A percentile compares a stretch with the other conserved stretches of the same genome.
These are phyloP conservation scores for Kwoniella dejecticola DNA, from an alignment of 768 basidiomycete species.

Conservation along the genomic window DNA sequence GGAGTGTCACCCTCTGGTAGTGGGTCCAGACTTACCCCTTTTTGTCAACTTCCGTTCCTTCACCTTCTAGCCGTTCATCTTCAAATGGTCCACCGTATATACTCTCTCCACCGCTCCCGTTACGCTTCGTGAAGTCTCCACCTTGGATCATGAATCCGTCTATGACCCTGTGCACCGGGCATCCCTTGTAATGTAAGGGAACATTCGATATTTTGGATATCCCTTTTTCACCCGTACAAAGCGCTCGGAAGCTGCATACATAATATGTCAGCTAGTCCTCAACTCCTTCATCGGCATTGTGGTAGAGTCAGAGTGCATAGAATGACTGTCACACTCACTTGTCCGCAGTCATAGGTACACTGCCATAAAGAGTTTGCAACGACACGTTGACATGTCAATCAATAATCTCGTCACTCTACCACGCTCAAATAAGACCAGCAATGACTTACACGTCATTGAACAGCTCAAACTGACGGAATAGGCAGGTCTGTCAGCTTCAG, in stretches of 20 bases:
- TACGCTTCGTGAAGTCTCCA: conserved; percentile 71
- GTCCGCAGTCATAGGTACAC: conserved; percentile 69
- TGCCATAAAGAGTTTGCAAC: conserved; percentile 18
- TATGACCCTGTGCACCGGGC: conserved; percentile 76
- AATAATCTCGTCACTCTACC: neutral
- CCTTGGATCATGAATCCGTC: conserved; percentile 70
- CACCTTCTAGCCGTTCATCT: conserved; percentile 71
- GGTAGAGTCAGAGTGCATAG: neutral
- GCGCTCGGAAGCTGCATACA: conserved; percentile 79
- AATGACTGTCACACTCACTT: conserved; percentile 62
- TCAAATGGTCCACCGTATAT: conserved; percentile 63
- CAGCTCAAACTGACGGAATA: conserved; percentile 61
- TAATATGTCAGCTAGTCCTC: conserved; percentile 76
- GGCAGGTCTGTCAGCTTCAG: neutral
- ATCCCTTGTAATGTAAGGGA: conserved; percentile 80
- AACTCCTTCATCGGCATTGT: conserved; percentile 42
- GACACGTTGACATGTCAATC: neutral
- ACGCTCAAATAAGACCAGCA: neutral
- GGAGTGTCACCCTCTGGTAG: too few relatives aligned
- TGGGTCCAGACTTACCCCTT: conserved; percentile 65
- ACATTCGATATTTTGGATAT: conserved; percentile 65
- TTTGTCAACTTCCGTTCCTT: conserved; percentile 57
- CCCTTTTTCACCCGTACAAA: conserved; percentile 86
- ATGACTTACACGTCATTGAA: conserved; percentile 61
- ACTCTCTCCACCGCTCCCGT: conserved; percentile 56